Percentiles rank a stretch among this genome's conserved stretches.
Evolutionary conservation across 306 rosid species (phyloP).

Genomic region (Quercus cerris): DNA sequence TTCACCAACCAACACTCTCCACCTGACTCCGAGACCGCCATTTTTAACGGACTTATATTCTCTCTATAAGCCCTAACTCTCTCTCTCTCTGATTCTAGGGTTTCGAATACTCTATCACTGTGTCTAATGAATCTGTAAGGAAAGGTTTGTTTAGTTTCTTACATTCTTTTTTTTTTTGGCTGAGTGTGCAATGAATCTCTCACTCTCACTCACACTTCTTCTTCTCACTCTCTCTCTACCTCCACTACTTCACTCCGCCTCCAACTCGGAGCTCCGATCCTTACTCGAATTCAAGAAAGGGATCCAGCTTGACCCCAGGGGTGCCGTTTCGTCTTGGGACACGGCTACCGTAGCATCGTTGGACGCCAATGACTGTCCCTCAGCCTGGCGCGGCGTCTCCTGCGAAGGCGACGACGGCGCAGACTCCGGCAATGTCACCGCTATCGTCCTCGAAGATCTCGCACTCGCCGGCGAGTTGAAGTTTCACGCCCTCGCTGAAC

Average conservation of each 20-base stretch:
- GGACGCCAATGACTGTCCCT: slow-evolving; percentile 36
- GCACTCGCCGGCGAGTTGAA: slow-evolving; percentile 69
- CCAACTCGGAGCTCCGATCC: slow-evolving; percentile 72
- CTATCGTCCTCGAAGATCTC: slow-evolving; percentile 51
- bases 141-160: neutral
- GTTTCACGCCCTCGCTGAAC: slow-evolving; percentile 69
- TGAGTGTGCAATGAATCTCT: slow-evolving; percentile 57
- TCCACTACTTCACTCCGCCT: slow-evolving; percentile 18
- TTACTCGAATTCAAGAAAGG: slow-evolving; percentile 86
- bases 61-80: slow-evolving; percentile 6
- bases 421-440: slow-evolving; percentile 54
- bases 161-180: neutral
- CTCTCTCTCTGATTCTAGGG: slow-evolving; percentile 48
- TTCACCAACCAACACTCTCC: slow-evolving; percentile 77
- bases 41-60: slow-evolving; percentile 46
- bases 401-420: slow-evolving; percentile 50
- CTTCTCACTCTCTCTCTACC: slow-evolving; percentile 12
- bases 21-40: slow-evolving; percentile 59
- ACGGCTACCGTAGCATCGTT: neutral
- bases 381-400: slow-evolving; percentile 55
- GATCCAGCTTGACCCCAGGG: slow-evolving; percentile 55
- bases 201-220: neutral
- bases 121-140: slow-evolving; percentile 52
- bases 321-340: slow-evolving; percentile 50
- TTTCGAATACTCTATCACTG: slow-evolving; percentile 28